Conservation (phyloP, 768 basidiomycete species). For the Phlegmacium glaucopus region DNA sequence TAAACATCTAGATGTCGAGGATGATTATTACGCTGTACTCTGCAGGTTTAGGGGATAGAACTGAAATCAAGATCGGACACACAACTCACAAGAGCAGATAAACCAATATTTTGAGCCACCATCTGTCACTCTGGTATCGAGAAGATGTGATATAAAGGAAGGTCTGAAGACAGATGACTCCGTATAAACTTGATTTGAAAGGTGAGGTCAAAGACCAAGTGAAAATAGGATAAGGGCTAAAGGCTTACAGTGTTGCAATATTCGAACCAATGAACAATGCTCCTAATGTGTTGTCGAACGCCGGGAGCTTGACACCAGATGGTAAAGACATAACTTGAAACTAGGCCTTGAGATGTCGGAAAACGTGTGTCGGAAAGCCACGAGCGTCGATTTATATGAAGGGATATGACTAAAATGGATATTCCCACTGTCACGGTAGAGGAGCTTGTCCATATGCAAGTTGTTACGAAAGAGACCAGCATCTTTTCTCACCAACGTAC, state of each 20-base stretch:
- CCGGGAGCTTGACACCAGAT: too few species aligned
- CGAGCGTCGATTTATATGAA: too few species aligned
- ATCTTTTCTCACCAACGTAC: too few species aligned
- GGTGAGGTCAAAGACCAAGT: neutral
- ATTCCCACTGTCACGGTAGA: too few species aligned
- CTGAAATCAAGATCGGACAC: neutral
- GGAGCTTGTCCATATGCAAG: too few species aligned
- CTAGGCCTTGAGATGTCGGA: too few species aligned
- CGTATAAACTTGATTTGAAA: conserved; percentile 6
- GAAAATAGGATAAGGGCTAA: neutral
- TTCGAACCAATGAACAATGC: conserved; percentile 11
- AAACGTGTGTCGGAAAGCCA: too few species aligned
- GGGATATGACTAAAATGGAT: too few species aligned
- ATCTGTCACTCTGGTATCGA: conserved; percentile 4
- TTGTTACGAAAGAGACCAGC: too few species aligned
- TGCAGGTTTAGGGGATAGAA: neutral
- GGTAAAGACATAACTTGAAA: too few species aligned
- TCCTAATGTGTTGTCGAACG: conserved; percentile 12
- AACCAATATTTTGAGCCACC: conserved; percentile 10
- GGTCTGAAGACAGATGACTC: conserved; percentile 10
- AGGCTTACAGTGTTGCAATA: conserved; percentile 12
- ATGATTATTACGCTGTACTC: conserved; percentile 1
- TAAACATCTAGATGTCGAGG: neutral
- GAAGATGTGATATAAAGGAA: conserved; percentile 10
- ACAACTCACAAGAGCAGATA: conserved; percentile 11